Evolutionary conservation across 2,329 filamentous ascomycete genomes (phyloP).

Genomic region (Pseudogymnoascus sp.): DNA sequence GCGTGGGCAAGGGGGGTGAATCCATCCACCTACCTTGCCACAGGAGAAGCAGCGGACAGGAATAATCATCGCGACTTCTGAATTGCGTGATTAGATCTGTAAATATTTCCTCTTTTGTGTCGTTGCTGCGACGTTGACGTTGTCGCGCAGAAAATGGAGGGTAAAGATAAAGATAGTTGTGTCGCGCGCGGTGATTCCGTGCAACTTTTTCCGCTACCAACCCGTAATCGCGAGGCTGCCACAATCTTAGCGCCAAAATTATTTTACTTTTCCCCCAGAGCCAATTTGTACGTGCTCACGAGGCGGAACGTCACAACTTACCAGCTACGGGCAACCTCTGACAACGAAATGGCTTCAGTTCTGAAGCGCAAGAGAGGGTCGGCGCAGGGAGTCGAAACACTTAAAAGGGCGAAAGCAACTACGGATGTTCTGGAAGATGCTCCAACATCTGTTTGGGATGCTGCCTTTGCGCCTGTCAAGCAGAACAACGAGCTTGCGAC

Average conservation of each 20-base stretch:
- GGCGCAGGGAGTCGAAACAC: slow-evolving; percentile 23
- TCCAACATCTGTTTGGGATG: slow-evolving; percentile 19
- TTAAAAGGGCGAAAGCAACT: slow-evolving; percentile 25
- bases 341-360: slow-evolving; percentile 28
- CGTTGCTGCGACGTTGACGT: slow-evolving; percentile 8
- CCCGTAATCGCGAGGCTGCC: slow-evolving; percentile 10
- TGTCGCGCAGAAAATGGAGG: background rate
- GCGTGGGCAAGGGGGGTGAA: background rate
- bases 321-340: slow-evolving; percentile 18
- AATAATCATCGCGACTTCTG: slow-evolving; percentile 75
- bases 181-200: slow-evolving; percentile 2
- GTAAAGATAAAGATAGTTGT: background rate
- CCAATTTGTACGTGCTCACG: slow-evolving; percentile 9
- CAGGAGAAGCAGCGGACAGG: slow-evolving; percentile 98
- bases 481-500: slow-evolving; percentile 17
- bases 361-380: slow-evolving; percentile 31
- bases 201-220: slow-evolving; percentile 6
- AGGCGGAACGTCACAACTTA: slow-evolving; percentile 8
- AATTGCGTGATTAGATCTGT: slow-evolving; percentile 1
- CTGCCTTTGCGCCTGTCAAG: slow-evolving; percentile 21
- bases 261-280: slow-evolving; percentile 8
- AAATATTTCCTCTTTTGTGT: background rate
- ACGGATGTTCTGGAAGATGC: slow-evolving; percentile 16
- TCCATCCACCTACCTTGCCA: slow-evolving; percentile 66
- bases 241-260: slow-evolving; percentile 14